These are phyloP conservation scores for Coprinellus aureogranulatus DNA, from an alignment of 768 basidiomycete genomes.

Conservation along the genomic window DNA sequence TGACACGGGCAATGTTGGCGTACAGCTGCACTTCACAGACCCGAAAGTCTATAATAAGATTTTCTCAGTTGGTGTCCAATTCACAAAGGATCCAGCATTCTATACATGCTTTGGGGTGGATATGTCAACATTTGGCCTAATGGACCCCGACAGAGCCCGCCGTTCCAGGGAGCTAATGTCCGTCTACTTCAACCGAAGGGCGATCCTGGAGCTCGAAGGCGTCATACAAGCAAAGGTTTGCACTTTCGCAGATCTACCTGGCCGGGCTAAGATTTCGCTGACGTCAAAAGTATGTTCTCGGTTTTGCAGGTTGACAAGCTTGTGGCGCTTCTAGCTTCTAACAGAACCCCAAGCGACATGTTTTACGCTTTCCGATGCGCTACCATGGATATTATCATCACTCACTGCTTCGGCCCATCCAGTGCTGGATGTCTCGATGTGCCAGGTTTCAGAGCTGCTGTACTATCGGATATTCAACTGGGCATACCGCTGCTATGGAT, in stretches of 20 bases:
- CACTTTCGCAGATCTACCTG: slow-evolving; percentile 20
- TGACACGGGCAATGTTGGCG: neutral
- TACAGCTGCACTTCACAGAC: slow-evolving; percentile 39
- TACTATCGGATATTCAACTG: slow-evolving; percentile 30
- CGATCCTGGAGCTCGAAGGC: slow-evolving; percentile 34
- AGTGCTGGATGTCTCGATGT: slow-evolving; percentile 26
- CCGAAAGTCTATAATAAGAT: slow-evolving; percentile 32
- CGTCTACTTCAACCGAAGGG: slow-evolving; percentile 38
- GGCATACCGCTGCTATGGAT: slow-evolving; percentile 29
- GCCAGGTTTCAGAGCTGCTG: slow-evolving; percentile 32
- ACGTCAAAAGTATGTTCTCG: neutral
- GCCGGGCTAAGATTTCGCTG: neutral
- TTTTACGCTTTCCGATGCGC: slow-evolving; percentile 41
- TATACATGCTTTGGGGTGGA: slow-evolving; percentile 37
- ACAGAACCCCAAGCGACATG: slow-evolving; percentile 28
- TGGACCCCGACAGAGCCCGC: slow-evolving; percentile 32
- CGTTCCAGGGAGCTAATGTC: slow-evolving; percentile 28
- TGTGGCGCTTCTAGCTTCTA: slow-evolving; percentile 15
- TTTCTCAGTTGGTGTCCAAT: slow-evolving; percentile 31
- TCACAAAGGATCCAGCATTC: slow-evolving; percentile 37
- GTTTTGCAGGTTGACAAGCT: slow-evolving; percentile 31
- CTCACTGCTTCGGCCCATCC: slow-evolving; percentile 38
- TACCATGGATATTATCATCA: slow-evolving; percentile 42
- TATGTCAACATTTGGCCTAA: slow-evolving; percentile 34
- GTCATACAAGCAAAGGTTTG: slow-evolving; percentile 22